phyloP scores from a whole-genome alignment of 1,284 basidiomycete species.

The Ceratobasidium sp. region DNA sequence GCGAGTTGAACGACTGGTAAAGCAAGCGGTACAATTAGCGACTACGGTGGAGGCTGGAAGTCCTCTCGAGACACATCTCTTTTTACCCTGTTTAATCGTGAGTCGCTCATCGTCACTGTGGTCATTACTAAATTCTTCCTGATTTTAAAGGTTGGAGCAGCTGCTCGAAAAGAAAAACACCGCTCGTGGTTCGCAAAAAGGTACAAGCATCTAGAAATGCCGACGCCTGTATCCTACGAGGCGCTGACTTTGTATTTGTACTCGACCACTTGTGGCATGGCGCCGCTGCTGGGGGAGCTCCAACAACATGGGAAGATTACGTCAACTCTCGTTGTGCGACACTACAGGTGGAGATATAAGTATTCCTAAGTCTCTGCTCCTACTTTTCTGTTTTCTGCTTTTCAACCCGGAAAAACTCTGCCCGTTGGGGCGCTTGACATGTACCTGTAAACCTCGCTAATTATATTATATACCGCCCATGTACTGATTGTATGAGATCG shows the following conservation, averaged over 20 bases:
- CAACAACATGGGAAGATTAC: constrained; percentile 21
- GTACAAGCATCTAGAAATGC: constrained; percentile 2
- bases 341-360: background rate
- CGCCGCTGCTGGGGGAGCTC: background rate
- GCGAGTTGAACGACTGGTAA: background rate
- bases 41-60: background rate
- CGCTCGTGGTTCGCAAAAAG: constrained; percentile 6
- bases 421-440: too few relatives aligned
- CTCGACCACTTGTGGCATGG: constrained; percentile 28
- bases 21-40: background rate
- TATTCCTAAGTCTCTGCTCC: too few relatives aligned
- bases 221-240: background rate
- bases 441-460: too few relatives aligned
- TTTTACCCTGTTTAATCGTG: background rate
- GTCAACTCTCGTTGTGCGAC: background rate
- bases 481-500: too few relatives aligned
- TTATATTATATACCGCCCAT: too few relatives aligned
- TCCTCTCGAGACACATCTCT: background rate
- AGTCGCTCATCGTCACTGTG: background rate
- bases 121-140: background rate
- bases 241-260: constrained; percentile 5
- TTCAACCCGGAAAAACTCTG: too few relatives aligned
- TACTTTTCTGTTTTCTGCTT: too few relatives aligned
- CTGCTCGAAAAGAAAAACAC: constrained; percentile 12
- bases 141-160: constrained; percentile 2